Evolutionary conservation across 2,329 filamentous ascomycete genomes (phyloP).

Genomic region (Monosporascus cannonballus): DNA sequence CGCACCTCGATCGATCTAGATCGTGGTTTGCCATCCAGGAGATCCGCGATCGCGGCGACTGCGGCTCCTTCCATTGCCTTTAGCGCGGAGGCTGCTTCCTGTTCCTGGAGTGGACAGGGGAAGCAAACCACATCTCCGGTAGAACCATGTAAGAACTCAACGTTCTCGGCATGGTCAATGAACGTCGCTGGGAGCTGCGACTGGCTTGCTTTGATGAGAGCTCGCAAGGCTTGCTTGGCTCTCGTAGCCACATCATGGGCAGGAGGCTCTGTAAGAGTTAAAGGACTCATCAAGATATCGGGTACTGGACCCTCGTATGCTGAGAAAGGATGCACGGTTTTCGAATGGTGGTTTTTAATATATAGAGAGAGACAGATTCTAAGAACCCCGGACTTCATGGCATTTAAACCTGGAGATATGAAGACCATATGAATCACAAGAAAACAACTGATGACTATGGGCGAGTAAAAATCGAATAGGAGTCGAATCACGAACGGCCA

Average conservation of each 20-base stretch:
- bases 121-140: slow-evolving; percentile 29
- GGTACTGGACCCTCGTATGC: not conserved
- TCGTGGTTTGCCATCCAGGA: slow-evolving; percentile 34
- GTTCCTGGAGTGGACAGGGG: slow-evolving; percentile 35
- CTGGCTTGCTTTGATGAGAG: slow-evolving; percentile 12
- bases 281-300: not conserved
- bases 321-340: not conserved
- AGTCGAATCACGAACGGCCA: not conserved
- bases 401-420: not conserved
- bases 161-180: slow-evolving; percentile 17
- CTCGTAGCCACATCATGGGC: not conserved
- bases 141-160: slow-evolving; percentile 24
- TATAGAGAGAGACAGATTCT: not conserved
- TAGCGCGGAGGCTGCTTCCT: slow-evolving; percentile 37
- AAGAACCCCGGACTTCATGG: not conserved
- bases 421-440: not conserved
- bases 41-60: slow-evolving; percentile 53
- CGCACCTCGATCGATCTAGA: slow-evolving; percentile 40
- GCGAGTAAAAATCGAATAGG: not conserved
- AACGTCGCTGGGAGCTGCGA: slow-evolving; percentile 28
- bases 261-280: not conserved
- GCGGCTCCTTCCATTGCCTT: slow-evolving; percentile 55
- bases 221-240: not conserved
- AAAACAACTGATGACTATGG: not conserved
- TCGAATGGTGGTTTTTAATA: not conserved